A percentile compares a stretch with the other conserved stretches of the same genome.
phyloP scores from a whole-genome alignment of 169 alveolate genomes.

The Theileria parva region DNA sequence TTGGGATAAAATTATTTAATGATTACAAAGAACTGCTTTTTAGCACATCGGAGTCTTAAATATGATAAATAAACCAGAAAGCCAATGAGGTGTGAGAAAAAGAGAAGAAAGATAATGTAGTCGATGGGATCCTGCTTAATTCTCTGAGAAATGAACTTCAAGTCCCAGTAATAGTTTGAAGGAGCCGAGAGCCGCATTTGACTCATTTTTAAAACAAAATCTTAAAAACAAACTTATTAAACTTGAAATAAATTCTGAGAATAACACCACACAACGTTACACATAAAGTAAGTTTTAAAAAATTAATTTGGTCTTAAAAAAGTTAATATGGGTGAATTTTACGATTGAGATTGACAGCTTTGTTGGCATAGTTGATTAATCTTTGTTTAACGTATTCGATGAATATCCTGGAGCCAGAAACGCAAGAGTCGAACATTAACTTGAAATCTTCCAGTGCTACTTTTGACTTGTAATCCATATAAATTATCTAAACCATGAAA shows the following conservation, averaged over 20 bases:
- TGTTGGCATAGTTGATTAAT: conserved; percentile 29
- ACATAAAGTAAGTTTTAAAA: background rate
- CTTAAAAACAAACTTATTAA: background rate
- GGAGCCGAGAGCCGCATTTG: conserved; percentile 36
- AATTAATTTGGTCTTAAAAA: background rate
- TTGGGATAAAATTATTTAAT: background rate
- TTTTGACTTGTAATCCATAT: conserved; percentile 52
- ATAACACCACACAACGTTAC: background rate
- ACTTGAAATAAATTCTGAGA: background rate
- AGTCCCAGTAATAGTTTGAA: conserved; percentile 39
- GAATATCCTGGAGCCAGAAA: conserved; percentile 36
- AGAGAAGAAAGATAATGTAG: conserved; percentile 18
- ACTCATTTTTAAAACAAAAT: background rate
- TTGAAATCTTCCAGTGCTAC: conserved; percentile 31
- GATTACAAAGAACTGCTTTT: conserved; percentile 43
- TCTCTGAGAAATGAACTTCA: conserved; percentile 11
- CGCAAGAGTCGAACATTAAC: conserved; percentile 13
- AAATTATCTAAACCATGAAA: conserved; percentile 22
- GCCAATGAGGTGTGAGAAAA: conserved; percentile 52
- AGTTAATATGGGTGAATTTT: conserved; percentile 15
- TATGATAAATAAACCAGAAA: conserved; percentile 32
- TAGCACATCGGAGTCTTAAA: conserved; percentile 31
- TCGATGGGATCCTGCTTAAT: conserved; percentile 52
- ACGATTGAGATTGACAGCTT: conserved; percentile 25
- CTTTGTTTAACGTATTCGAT: conserved; percentile 35